These are phyloP conservation scores for Emiliania huxleyi DNA, from an alignment of 78 protist genomes.

Conservation along the genomic window DNA sequence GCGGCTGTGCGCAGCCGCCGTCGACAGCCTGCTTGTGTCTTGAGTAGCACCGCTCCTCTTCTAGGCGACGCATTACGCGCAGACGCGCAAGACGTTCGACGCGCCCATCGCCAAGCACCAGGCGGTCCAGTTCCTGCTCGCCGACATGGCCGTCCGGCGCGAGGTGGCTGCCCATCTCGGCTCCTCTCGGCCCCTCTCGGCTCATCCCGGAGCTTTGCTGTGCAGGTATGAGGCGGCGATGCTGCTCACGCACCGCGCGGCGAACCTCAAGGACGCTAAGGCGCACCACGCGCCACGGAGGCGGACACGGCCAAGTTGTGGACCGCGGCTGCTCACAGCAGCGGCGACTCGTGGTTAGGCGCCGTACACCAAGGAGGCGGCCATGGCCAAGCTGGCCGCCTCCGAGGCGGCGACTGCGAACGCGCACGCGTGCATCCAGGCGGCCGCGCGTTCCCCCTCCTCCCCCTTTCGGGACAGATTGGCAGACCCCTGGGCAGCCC, in stretches of 20 bases:
- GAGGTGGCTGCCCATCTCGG: too few species aligned
- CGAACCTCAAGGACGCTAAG: conserved; percentile 17
- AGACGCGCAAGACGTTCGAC: conserved; percentile 29
- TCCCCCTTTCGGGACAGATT: too few species aligned
- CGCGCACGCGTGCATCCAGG: conserved; percentile 30
- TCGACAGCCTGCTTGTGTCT: too few species aligned
- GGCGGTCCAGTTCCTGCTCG: neutral
- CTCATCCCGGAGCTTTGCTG: too few species aligned
- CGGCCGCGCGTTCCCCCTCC: too few species aligned
- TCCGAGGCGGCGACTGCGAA: conserved; percentile 51
- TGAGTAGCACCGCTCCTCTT: too few species aligned
- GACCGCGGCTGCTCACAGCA: too few species aligned
- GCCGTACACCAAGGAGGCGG: conserved; percentile 50
- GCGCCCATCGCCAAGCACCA: conserved; percentile 26
- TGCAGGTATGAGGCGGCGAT: neutral
- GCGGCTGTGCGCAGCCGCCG: too few species aligned
- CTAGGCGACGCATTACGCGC: conserved; percentile 23
- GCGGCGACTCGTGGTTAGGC: too few species aligned
- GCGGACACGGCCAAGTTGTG: conserved; percentile 58
- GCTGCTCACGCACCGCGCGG: conserved; percentile 37
- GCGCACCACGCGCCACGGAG: conserved; percentile 28
- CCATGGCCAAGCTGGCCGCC: conserved; percentile 55
- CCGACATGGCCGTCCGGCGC: neutral
- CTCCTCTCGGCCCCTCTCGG: too few species aligned
- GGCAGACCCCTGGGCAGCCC: neutral